Base-by-base conservation (phyloP, 2,329 filamentous ascomycete genomes). In the Chalaropsis thielavioides region DNA sequence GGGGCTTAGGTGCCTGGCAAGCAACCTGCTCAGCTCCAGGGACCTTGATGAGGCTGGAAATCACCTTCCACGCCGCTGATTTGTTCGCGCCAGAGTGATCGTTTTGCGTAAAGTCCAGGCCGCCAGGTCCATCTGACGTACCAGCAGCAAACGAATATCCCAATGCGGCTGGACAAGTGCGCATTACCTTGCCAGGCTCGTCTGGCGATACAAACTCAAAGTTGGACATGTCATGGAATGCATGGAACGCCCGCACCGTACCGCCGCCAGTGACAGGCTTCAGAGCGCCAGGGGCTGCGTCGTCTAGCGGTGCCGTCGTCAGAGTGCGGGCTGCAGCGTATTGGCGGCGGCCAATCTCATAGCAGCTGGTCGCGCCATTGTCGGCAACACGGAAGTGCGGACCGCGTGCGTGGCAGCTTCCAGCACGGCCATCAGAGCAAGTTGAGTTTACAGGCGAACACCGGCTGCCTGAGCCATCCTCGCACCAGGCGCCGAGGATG, bases 81-180 rank as follows among this genome's bases (percentile, higher is more conserved):
- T 78, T 80, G 24, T 81, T 82, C 49, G 90, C 86, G n/a, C 83
- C 79, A 40, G 85, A 86, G 0, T 84, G 83, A 69, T 89, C 83
- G 69, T 91, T 92, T 72, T 97, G 92, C 1, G 89, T 94, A 73
- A 97, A 96, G 74, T 97, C 92, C 71, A 96, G 95, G 0, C 85
- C 85, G 0, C 92, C 92, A 0, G 92, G 92, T 5, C 92, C 90
- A 73, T 97, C 92, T 0, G 90, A 89, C 0, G 92, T 97, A 11
- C 92, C 92, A 0, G 89, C 92, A 0, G 92, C 92, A 72, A 97
- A 97, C 0, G 89, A 92, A 72, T 94, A 95, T 5, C 92, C 92
- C 67, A 97, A 77, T 0, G 91, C 90, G 0, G 92, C 92, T 2
- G 91, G 87, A 70, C 92, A 97, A 0, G 92, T 95, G 61, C 76